A percentile compares a stretch with the other conserved stretches of the same genome.
phyloP scores from a whole-genome alignment of 2,329 filamentous ascomycete species.

The Curvularia spicifera region DNA sequence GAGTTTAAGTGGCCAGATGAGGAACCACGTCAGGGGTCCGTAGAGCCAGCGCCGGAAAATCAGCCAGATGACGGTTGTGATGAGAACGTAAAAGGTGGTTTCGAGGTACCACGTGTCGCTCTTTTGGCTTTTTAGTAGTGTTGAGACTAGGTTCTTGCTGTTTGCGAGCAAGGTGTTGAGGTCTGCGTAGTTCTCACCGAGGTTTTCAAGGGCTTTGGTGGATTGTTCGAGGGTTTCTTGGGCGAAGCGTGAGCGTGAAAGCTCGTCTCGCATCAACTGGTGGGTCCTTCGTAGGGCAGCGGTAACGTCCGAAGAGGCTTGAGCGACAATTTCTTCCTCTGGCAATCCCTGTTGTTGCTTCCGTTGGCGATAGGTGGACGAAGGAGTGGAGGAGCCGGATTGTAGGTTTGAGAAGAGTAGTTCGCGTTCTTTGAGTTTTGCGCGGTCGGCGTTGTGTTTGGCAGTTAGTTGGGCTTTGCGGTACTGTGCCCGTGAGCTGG shows the following conservation, averaged over 20 bases:
- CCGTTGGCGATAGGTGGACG: constrained; percentile 46
- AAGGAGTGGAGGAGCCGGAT: constrained; percentile 47
- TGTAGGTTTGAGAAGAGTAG: constrained; percentile 72
- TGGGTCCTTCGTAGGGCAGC: constrained; percentile 83
- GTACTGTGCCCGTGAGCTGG: constrained; percentile 69
- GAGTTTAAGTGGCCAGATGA: constrained; percentile 80
- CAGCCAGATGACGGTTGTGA: constrained; percentile 81
- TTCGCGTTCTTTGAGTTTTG: constrained; percentile 77
- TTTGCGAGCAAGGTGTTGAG: constrained; percentile 78
- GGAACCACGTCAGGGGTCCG: constrained; percentile 86
- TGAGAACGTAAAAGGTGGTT: constrained; percentile 82
- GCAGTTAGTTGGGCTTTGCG: constrained; percentile 82
- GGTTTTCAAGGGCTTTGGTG: constrained; percentile 77
- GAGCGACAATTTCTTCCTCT: constrained; percentile 74
- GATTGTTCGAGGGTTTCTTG: constrained; percentile 86
- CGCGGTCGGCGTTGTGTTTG: constrained; percentile 74
- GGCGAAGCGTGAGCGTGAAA: constrained; percentile 86
- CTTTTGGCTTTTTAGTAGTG: constrained; percentile 86
- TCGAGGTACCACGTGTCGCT: constrained; percentile 98
- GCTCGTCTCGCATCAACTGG: constrained; percentile 81
- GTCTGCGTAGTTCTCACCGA: constrained; percentile 80
- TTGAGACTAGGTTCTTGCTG: constrained; percentile 76
- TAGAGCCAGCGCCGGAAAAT: constrained; percentile 84
- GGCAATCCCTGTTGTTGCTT: constrained; percentile 61
- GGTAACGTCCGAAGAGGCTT: constrained; percentile 83